These are phyloP conservation scores for Aphanomyces cochlioides DNA, from an alignment of 352 stramenopile genomes.

Conservation along the genomic window DNA sequence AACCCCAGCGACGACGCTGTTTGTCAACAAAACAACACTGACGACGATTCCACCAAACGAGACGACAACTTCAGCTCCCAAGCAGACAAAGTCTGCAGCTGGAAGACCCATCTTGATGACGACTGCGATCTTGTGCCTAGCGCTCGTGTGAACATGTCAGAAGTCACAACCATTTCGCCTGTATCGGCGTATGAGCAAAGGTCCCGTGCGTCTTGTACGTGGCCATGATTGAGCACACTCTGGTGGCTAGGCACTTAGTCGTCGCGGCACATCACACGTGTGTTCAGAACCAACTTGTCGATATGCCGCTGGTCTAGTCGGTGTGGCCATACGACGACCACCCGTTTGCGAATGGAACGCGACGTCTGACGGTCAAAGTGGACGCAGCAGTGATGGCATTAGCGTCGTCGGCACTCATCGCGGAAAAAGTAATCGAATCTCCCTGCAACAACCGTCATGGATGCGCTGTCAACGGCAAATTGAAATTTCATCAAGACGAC, in stretches of 20 bases:
- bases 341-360: background rate
- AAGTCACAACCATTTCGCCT: no score
- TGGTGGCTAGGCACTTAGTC: no score
- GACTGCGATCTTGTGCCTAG: no score
- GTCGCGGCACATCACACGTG: constrained; percentile 11
- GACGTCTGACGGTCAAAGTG: constrained; percentile 2
- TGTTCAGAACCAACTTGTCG: constrained; percentile 37
- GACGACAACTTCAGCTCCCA: no score
- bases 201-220: no score
- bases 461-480: constrained; percentile 38
- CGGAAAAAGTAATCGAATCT: constrained; percentile 38
- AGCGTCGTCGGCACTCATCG: background rate
- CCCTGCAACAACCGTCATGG: constrained; percentile 53
- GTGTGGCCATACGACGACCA: constrained; percentile 22
- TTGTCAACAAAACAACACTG: no score
- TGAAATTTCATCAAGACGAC: constrained; percentile 41
- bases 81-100: no score
- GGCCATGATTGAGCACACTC: no score
- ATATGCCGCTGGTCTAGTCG: constrained; percentile 23
- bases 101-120: no score
- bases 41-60: no score
- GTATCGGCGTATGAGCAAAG: no score
- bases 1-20: background rate
- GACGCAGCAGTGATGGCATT: constrained; percentile 17
- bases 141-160: no score